Evolutionary conservation across 164 flowering plant species (phyloP).

Genomic region (Warburgia ugandensis): DNA sequence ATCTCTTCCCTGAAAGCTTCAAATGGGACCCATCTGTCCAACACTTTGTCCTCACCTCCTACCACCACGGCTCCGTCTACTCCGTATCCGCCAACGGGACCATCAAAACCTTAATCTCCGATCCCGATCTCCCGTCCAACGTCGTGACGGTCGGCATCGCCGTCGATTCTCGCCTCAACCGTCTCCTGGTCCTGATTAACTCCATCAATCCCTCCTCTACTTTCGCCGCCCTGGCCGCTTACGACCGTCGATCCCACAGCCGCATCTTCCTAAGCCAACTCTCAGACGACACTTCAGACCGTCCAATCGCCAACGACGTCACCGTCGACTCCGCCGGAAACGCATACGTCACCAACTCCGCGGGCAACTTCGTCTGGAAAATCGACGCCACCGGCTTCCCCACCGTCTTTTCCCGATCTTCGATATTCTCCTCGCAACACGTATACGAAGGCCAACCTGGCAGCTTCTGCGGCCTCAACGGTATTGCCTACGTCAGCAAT

Average conservation of each 20-base stretch:
- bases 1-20: slow-evolving; percentile 65
- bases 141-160: slow-evolving; percentile 48
- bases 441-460: slow-evolving; percentile 9
- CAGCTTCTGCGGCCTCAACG: slow-evolving; percentile 10
- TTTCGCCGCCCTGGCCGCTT: slow-evolving; percentile 42
- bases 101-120: slow-evolving; percentile 38
- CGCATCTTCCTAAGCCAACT: slow-evolving; percentile 57
- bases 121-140: slow-evolving; percentile 46
- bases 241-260: slow-evolving; percentile 50
- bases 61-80: slow-evolving; percentile 33
- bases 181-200: slow-evolving; percentile 57
- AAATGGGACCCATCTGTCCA: slow-evolving; percentile 55
- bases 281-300: slow-evolving; percentile 8
- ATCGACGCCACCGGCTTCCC: slow-evolving; percentile 39
- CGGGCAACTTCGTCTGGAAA: slow-evolving; percentile 58
- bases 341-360: slow-evolving; percentile 73
- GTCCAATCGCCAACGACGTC: slow-evolving; percentile 52
- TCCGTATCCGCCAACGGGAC: slow-evolving; percentile 71
- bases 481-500: slow-evolving; percentile 1
- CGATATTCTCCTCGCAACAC: slow-evolving; percentile 23
- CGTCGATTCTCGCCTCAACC: slow-evolving; percentile 36
- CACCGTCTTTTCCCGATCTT: slow-evolving; percentile 50
- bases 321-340: slow-evolving; percentile 60
- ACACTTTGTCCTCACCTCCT: slow-evolving; percentile 65
- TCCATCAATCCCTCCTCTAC: slow-evolving; percentile 28